Percentiles rank a stretch among this genome's conserved stretches.
These are phyloP conservation scores for Hypoxylon lienhwacheense DNA, from an alignment of 495 filamentous ascomycete species.

Conservation along the genomic window DNA sequence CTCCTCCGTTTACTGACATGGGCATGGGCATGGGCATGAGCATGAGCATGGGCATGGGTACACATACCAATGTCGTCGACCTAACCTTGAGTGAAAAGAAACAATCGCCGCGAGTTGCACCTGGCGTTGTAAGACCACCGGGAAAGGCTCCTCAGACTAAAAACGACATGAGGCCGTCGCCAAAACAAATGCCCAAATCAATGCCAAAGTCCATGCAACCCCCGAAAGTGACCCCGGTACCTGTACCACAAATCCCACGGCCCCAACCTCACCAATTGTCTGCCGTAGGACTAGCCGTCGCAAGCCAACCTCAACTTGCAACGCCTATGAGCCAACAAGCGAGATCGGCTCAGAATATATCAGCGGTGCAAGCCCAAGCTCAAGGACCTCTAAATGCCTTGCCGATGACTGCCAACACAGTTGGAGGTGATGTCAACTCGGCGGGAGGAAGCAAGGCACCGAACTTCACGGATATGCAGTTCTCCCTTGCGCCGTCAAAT, in stretches of 20 bases:
- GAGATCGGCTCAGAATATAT: slow-evolving; percentile 14
- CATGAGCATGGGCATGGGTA: slow-evolving; percentile 47
- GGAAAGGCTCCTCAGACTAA: slow-evolving; percentile 13
- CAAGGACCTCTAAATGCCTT: slow-evolving; percentile 24
- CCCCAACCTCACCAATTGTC: slow-evolving; percentile 28
- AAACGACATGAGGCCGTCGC: slow-evolving; percentile 31
- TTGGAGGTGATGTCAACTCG: slow-evolving; percentile 2
- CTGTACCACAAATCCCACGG: slow-evolving; percentile 41
- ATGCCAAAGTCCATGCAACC: slow-evolving; percentile 29
- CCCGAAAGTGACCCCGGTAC: slow-evolving; percentile 43
- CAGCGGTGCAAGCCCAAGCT: slow-evolving; percentile 17
- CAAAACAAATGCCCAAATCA: slow-evolving; percentile 33
- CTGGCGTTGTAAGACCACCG: slow-evolving; percentile 21
- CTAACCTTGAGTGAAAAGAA: slow-evolving; percentile 35
- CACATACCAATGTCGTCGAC: slow-evolving; percentile 31
- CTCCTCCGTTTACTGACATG: slow-evolving; percentile 55
- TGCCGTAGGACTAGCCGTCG: slow-evolving; percentile 11
- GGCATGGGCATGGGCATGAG: slow-evolving; percentile 37
- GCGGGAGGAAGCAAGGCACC: slow-evolving; percentile 18
- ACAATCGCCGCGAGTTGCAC: slow-evolving; percentile 27
- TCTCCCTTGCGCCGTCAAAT: slow-evolving; percentile 45
- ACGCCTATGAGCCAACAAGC: slow-evolving; percentile 8
- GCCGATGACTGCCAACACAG: slow-evolving; percentile 20
- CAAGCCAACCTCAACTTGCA: slow-evolving; percentile 22
- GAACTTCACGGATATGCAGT: slow-evolving; percentile 50